Base-by-base conservation (phyloP, 176 grass and related monocot genomes). In the Tillandsia fasciculata region DNA sequence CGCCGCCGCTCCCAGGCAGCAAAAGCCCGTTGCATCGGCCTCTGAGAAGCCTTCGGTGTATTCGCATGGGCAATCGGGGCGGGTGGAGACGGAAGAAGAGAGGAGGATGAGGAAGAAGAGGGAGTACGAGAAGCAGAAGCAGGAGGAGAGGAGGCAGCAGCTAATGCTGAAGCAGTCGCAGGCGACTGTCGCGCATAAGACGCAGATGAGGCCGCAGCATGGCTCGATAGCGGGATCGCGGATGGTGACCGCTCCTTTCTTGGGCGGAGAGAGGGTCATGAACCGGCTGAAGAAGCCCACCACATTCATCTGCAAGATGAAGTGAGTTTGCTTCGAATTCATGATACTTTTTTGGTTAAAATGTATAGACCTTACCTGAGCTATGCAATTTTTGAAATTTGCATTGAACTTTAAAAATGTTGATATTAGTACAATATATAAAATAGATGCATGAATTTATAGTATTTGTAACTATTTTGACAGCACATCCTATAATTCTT, bases 251-350 rank as follows among this genome's bases (percentile, higher is more conserved):
- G 54, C 66, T 1, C 66, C 84, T 22, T 77, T 64, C 8, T 58
- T 77, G 2, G 85, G 74, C 24, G 77, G 53, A 1, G 89, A 92
- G 72, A 88, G 85, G 71, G 83, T 87, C 11, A 87, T 93, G 77
- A 99, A 94, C 64, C 77, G 95, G 54, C 80, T 99, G 3, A 99
- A 90, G 66, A 99, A 99, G 75, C 95, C 89, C 13, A 99, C 95
- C 6, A 99, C 87, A 22, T 99, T 99, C 72, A 85, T 99, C 71
- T 51, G 70, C 17, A 81, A 81, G 68, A 74, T 74, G 27, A 81
- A 74, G 78, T 78, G 20, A 50, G 58, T 66, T 59, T 8, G 52
- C 18, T 64, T 48, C 22, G 50, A 70, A 13, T 63, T 49, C 49
- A 70, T 11, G 27, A 47, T 42, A 42, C 33, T 42, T 42, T 0